phyloP scores from a whole-genome alignment of 768 basidiomycete genomes.

The Agrocybe praecox region DNA sequence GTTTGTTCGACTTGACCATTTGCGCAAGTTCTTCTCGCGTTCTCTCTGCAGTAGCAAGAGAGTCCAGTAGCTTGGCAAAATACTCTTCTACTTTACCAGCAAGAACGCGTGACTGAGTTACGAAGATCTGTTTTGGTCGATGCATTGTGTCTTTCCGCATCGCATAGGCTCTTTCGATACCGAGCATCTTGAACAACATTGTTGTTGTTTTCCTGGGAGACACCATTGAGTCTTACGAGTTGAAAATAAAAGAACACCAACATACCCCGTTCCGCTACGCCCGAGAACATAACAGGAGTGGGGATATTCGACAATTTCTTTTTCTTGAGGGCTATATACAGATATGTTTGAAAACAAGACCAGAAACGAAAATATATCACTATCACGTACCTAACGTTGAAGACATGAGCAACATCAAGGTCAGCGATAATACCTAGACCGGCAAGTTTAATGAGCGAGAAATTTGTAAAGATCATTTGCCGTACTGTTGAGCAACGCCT shows the following conservation, averaged over 20 bases:
- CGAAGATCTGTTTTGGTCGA: conserved; percentile 69
- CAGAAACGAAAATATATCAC: not conserved
- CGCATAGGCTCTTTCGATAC: conserved; percentile 60
- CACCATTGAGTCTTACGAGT: not conserved
- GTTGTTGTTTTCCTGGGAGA: conserved; percentile 71
- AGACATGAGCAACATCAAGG: conserved; percentile 46
- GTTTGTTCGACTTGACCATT: conserved; percentile 21
- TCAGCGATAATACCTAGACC: conserved; percentile 50
- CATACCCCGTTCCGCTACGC: conserved; percentile 73
- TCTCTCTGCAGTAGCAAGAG: conserved; percentile 40
- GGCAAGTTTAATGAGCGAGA: not conserved
- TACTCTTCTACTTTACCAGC: conserved; percentile 74
- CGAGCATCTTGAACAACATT: conserved; percentile 77
- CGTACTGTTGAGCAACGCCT: conserved; percentile 29
- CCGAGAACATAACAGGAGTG: conserved; percentile 69
- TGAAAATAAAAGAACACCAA: not conserved
- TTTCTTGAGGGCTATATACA: conserved; percentile 48
- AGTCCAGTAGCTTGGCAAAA: conserved; percentile 54
- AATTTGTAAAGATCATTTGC: not conserved
- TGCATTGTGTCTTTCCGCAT: conserved; percentile 31
- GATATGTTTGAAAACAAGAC: not conserved
- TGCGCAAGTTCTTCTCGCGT: conserved; percentile 42
- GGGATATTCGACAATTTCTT: conserved; percentile 58
- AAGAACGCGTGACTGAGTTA: conserved; percentile 69
- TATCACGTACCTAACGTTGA: conserved; percentile 42